Base-by-base conservation (phyloP, 2,329 filamentous ascomycete species). In the Sodiomyces alkalinus region DNA sequence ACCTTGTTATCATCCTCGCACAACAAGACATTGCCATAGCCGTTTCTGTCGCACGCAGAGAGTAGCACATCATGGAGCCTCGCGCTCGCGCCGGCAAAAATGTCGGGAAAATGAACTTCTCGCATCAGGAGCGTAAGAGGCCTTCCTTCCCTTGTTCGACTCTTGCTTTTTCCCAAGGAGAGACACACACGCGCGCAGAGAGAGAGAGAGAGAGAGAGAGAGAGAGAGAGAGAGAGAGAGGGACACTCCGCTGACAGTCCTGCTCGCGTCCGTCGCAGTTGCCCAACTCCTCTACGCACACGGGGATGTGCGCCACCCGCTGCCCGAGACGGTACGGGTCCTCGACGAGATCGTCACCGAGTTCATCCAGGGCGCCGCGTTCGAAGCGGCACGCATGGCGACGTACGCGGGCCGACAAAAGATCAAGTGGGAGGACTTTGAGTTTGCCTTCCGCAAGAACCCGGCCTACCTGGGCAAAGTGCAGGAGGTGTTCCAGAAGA, bases 401-500 rank as follows among this genome's bases (percentile, higher is more conserved):
- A 75, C 81, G 50, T 82, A 92, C 53, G 75, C 80, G 3, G 79
- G 85, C 1, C 80, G 90, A 2, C 82, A 92, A 45, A 98, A 98
- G 58, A 85, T 98, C 56, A 98, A 98, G 53, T 81, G 92, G 45
- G 87, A 94, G 46, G 90, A 98, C 54, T 93, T 98, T 58, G 85
- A 92, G 46, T 98, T 92, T 54, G 83, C 85, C 21, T 71, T 96
- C 41, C 72, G 90, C 18, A 73, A 80, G 38, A 92, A 96, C 45
- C 76, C 80, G 7, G 63, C 70, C 33, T 92, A 92, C 49, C 62
- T 96, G 23, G 90, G 90, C 27, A 75, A 87, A 44, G 85, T 96
- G 30, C 74, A 82, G 48, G 85, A 93, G 57, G 72, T 92, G 46
- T 68, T 93, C 40, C 79, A 82, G 53, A 86, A 87, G 63, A 83